These are phyloP conservation scores for Trichocladium antarcticum DNA, from an alignment of 495 filamentous ascomycete species.

Conservation along the genomic window DNA sequence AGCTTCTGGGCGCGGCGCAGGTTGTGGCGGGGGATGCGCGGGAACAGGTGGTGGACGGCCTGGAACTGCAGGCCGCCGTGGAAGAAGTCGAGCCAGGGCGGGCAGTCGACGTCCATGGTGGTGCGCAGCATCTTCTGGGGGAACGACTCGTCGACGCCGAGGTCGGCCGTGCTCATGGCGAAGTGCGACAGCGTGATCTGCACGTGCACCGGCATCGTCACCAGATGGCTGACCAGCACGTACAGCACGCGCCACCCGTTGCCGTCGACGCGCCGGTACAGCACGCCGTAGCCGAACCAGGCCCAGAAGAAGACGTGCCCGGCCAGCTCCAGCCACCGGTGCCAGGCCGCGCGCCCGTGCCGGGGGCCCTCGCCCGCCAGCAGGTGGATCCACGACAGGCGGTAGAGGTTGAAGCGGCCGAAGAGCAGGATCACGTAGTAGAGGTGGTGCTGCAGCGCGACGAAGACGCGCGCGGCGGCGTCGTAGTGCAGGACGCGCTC, in stretches of 20 bases:
- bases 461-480: constrained; percentile 54
- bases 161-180: constrained; percentile 88
- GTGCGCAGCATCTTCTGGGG: constrained; percentile 94
- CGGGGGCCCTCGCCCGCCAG: constrained; percentile 62
- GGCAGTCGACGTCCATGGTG: constrained; percentile 97
- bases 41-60: constrained; percentile 88
- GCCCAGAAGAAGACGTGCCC: constrained; percentile 86
- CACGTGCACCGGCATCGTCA: constrained; percentile 79
- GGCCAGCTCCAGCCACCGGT: constrained; percentile 70
- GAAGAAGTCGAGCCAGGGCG: constrained; percentile 89
- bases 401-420: constrained; percentile 87
- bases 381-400: constrained; percentile 72
- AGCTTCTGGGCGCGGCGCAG: constrained; percentile 70
- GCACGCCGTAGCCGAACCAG: constrained; percentile 81
- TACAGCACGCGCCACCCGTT: constrained; percentile 60
- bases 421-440: constrained; percentile 82
- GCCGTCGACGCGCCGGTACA: constrained; percentile 67
- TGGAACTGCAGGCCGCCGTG: constrained; percentile 96
- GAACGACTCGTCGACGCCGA: constrained; percentile 81
- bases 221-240: constrained; percentile 75
- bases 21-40: constrained; percentile 91
- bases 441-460: constrained; percentile 67
- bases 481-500: constrained; percentile 80
- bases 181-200: constrained; percentile 97
- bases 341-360: constrained; percentile 81